These are phyloP conservation scores for Aspergillus ostianus DNA, from an alignment of 495 filamentous ascomycete genomes.

Conservation along the genomic window DNA sequence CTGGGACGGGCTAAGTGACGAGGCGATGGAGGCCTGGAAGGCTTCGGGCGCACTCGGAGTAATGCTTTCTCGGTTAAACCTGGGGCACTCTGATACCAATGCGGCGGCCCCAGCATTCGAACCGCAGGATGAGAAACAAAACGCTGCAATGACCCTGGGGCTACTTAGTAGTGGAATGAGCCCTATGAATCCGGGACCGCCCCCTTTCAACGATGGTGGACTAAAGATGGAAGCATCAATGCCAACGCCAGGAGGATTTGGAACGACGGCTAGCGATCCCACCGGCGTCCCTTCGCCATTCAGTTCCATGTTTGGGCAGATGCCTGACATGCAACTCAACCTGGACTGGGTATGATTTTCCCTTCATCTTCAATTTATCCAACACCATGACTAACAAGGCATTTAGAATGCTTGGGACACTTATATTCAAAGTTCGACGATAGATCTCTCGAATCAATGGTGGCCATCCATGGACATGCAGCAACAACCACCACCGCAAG, in stretches of 20 bases:
- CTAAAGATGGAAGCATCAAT: slow-evolving; percentile 36
- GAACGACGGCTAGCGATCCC: slow-evolving; percentile 32
- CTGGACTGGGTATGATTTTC: slow-evolving; percentile 74
- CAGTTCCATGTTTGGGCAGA: slow-evolving; percentile 54
- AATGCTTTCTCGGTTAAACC: slow-evolving; percentile 73
- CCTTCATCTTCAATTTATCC: not conserved
- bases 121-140: slow-evolving; percentile 48
- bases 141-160: slow-evolving; percentile 78
- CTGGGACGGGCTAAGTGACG: slow-evolving; percentile 71
- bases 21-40: slow-evolving; percentile 87
- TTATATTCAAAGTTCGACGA: slow-evolving; percentile 50
- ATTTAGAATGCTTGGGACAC: slow-evolving; percentile 55
- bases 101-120: slow-evolving; percentile 26
- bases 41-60: slow-evolving; percentile 72
- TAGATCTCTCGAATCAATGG: slow-evolving; percentile 46
- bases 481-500: slow-evolving; percentile 16
- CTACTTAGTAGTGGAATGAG: slow-evolving; percentile 73
- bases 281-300: slow-evolving; percentile 49
- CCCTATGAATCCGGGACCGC: slow-evolving; percentile 50
- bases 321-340: slow-evolving; percentile 62
- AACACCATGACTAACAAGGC: slow-evolving; percentile 15
- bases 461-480: slow-evolving; percentile 46
- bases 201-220: slow-evolving; percentile 30
- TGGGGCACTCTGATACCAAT: slow-evolving; percentile 28
- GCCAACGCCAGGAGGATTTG: slow-evolving; percentile 34